Base-by-base conservation (phyloP, 306 rosid species). In the Lathyrus tuberosus region DNA sequence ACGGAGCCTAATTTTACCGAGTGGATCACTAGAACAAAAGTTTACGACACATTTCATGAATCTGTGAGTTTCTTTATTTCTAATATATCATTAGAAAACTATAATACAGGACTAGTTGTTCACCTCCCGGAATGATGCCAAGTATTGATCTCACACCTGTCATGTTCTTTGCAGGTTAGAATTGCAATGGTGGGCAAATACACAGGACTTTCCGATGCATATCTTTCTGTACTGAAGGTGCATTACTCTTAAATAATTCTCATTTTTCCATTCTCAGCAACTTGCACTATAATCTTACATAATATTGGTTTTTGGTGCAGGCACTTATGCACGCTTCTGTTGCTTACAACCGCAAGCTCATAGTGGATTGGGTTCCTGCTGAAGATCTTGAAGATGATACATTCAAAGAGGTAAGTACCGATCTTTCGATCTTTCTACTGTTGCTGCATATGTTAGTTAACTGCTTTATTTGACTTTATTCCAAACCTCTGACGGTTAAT, bases 111-210 rank as follows among this genome's bases (percentile, higher is more conserved):
- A 60, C 37, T 61, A 24, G 49, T 61, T 72, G 54, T 72, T 67
- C 11, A 62, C 15, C 64, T 60, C 38, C 22, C 24, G 5, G 35
- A 10, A 5, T 24, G 8, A 26, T 71, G 59, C 56, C 35, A 66
- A 17, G 61, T 46, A 28, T 44, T 53, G 49, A 6, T 40, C 35
- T 18, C 47, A 53, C 47, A 53, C 42, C 26, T 51, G 11, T 70
- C 61, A 15, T 76, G 38, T 69, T 61, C 31, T 72, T 70, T 62
- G 49, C 88, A 92, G 98, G 96, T 92, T 47, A 87, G 87, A 61
- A 90, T 92, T 83, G 96, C 96, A 46, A 85, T 92, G 86, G 96
- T 92, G 44, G 98, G 98, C 54, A 92, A 92, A 83, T 92, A 92
- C 67, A 90, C 98, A 5, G 86, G 84, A 56, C 93, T 92, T 63